Evolutionary conservation across 1,139 yeast species (phyloP), one percentile per base, ranked within the genome.

Genomic region (Debaryomyces nepalensis): DNA sequence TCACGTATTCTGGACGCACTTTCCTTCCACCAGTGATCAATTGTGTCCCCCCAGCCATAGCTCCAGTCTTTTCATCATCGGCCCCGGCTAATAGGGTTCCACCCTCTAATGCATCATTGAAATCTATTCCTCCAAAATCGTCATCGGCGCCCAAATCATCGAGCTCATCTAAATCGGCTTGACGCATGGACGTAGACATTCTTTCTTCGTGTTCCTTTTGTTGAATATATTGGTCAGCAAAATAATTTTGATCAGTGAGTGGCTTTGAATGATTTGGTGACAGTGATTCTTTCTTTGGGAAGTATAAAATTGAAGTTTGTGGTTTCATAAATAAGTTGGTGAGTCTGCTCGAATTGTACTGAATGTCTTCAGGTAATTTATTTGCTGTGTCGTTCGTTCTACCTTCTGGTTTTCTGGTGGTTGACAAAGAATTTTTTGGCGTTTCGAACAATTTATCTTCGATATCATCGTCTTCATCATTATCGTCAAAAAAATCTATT

Each of bases 321-420:
- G 95, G 95, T 58, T 87, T 87, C 40, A 84, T 67, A 57, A 89
- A 87, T 22, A 88, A 68, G 46, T 77, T 79, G 11, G 87, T 78
- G 42, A 91, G 73, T 48, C 81, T 75, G 36, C 79, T 79, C 0
- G 96, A 83, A 10, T 84, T 77, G 61, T 87, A 89, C 49, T 79
- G 83, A 45, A 79, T 75, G 59, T 89, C 96, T 52, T 71, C 86
- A 0, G 97, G 97, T 12, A 91, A 63, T 26, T 81, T 64, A 48
- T 81, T 62, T 10, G 42, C 72, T 32, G 67, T 65, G 8, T 67
- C 62, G 1, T 66, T 67, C 3, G 73, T 35, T 32, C 60, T 59
- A 41, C 53, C 44, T 6, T 52, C 57, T 18, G 63, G 66, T 42
- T 63, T 59, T 44, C 62, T 66, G 27, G 52, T 57, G 33, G 61